These are phyloP conservation scores for Leishmania major DNA, from an alignment of 208 protist genomes.

Conservation along the genomic window DNA sequence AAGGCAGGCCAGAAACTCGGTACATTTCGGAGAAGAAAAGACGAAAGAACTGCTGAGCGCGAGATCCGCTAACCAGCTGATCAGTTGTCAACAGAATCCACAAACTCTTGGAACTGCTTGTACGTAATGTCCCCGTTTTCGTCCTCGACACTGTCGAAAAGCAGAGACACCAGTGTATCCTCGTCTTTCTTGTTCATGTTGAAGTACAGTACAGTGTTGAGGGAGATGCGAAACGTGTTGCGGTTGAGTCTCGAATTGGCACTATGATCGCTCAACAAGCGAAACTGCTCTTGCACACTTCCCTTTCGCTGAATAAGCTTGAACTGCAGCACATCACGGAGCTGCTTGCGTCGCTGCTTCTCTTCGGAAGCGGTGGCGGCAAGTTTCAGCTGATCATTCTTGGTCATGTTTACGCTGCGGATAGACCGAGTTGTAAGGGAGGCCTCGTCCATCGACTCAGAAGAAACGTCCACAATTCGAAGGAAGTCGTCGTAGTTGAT, in stretches of 20 bases:
- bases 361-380: constrained; percentile 40
- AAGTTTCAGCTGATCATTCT: constrained; percentile 48
- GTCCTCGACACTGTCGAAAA: constrained; percentile 87
- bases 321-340: constrained; percentile 68
- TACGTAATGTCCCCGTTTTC: constrained; percentile 84
- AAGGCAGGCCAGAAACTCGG: neutral
- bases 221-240: constrained; percentile 66
- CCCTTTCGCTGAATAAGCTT: constrained; percentile 85
- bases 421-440: constrained; percentile 62
- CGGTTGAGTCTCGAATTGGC: constrained; percentile 72
- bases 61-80: neutral
- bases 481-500: constrained; percentile 86
- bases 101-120: constrained; percentile 89
- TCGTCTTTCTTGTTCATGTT: constrained; percentile 77
- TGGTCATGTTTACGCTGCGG: constrained; percentile 69
- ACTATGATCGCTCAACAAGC: constrained; percentile 72
- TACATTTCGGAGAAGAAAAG: constrained; percentile 5
- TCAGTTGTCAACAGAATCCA: constrained; percentile 42
- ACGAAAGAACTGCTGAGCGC: neutral
- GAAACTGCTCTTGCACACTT: constrained; percentile 81
- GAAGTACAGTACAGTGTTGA: constrained; percentile 86
- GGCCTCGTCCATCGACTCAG: constrained; percentile 72
- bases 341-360: constrained; percentile 45
- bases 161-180: constrained; percentile 76
- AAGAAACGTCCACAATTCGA: constrained; percentile 61